These are phyloP conservation scores for Leccinellum luteum DNA, from an alignment of 768 basidiomycete species.

Conservation along the genomic window DNA sequence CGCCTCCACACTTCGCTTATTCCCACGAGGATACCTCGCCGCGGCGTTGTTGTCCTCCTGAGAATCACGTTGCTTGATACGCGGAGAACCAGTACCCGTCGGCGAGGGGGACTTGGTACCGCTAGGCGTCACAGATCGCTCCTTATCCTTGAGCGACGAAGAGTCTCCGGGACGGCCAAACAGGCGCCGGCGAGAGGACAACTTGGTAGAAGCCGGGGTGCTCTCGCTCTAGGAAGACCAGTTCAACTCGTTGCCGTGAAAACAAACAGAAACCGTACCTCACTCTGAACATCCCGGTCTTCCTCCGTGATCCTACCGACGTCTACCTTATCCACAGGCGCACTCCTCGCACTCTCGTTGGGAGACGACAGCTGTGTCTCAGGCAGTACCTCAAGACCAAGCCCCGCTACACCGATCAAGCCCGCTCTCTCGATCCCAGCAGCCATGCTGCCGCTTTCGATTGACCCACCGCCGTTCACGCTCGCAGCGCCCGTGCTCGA, in stretches of 20 bases:
- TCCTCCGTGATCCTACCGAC: constrained; percentile 35
- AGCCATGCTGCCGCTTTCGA: constrained; percentile 16
- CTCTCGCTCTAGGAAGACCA: constrained; percentile 47
- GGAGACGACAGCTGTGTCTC: constrained; percentile 60
- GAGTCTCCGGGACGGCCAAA: constrained; percentile 59
- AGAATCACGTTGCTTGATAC: constrained; percentile 19
- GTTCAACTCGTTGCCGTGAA: neutral
- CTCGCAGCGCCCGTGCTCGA: constrained; percentile 26
- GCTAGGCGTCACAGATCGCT: constrained; percentile 29
- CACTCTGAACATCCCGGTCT: constrained; percentile 62
- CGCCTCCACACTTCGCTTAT: constrained; percentile 51
- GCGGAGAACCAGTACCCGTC: constrained; percentile 19
- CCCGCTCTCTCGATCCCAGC: constrained; percentile 21
- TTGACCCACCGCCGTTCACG: constrained; percentile 24
- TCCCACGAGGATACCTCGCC: constrained; percentile 38
- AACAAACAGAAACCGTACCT: constrained; percentile 44
- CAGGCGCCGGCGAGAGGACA: constrained; percentile 45
- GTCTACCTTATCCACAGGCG: constrained; percentile 32
- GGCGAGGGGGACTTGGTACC: constrained; percentile 29
- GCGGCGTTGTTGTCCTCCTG: constrained; percentile 23
- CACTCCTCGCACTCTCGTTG: constrained; percentile 55
- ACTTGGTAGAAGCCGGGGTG: constrained; percentile 33
- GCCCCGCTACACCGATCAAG: constrained; percentile 22
- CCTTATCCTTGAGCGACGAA: constrained; percentile 33
- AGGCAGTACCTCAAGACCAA: constrained; percentile 32